phyloP scores from a whole-genome alignment of 2,329 filamentous ascomycete genomes.

The Lecanicillium sp. region DNA sequence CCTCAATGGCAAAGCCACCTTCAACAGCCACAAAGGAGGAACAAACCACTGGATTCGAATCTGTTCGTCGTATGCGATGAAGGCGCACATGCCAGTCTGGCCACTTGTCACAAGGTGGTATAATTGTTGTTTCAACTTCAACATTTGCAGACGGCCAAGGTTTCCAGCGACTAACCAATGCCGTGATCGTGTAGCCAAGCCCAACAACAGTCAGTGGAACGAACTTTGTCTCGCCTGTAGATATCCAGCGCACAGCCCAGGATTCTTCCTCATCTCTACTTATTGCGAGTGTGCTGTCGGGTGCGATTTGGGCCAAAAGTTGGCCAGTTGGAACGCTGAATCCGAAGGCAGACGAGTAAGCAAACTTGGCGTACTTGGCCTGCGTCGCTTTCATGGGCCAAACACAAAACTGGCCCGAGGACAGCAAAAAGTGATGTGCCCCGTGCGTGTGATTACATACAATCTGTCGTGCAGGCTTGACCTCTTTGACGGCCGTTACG shows the following conservation, averaged over 20 bases:
- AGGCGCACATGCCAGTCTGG: slow-evolving; percentile 24
- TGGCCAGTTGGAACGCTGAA: slow-evolving; percentile 34
- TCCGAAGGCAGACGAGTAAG: slow-evolving; percentile 38
- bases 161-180: not conserved
- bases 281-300: slow-evolving; percentile 21
- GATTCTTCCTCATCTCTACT: slow-evolving; percentile 22
- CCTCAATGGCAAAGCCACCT: slow-evolving; percentile 15
- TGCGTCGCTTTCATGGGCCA: slow-evolving; percentile 30
- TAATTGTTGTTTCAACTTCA: slow-evolving; percentile 17
- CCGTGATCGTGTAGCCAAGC: not conserved
- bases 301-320: slow-evolving; percentile 23
- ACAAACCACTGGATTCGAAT: not conserved
- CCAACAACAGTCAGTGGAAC: slow-evolving; percentile 1
- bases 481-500: not conserved
- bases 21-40: slow-evolving; percentile 13
- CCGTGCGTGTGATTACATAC: slow-evolving; percentile 25
- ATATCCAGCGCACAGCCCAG: slow-evolving; percentile 23
- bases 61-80: slow-evolving; percentile 13
- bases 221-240: slow-evolving; percentile 5
- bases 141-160: slow-evolving; percentile 14
- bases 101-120: slow-evolving; percentile 21
- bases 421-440: slow-evolving; percentile 34
- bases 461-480: slow-evolving; percentile 30
- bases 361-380: slow-evolving; percentile 39
- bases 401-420: slow-evolving; percentile 28